Conservation (phyloP, 2,329 filamentous ascomycete species). For the Fusarium lateritium region DNA sequence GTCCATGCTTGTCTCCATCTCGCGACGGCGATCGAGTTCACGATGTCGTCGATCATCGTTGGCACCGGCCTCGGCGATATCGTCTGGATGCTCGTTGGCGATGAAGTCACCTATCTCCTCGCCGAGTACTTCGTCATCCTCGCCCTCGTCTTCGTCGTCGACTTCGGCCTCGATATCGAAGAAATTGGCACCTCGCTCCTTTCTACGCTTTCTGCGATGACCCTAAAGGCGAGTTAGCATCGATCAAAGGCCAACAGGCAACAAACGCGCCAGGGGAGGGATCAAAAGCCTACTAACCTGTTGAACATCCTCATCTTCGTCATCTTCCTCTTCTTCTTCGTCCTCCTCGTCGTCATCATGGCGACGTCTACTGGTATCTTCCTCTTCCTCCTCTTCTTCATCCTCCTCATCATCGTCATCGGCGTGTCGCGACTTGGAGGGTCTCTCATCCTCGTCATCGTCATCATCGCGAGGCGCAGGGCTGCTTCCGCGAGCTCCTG, state of each 20-base stretch:
- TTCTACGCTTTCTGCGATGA: constrained; percentile 85
- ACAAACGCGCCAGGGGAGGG: constrained; percentile 14
- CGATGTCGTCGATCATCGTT: constrained; percentile 93
- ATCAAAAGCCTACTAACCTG: constrained; percentile 60
- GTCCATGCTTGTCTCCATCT: constrained; percentile 89
- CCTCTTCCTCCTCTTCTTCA: constrained; percentile 53
- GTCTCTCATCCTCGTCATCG: constrained; percentile 57
- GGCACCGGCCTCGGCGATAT: constrained; percentile 84
- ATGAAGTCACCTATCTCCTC: constrained; percentile 88
- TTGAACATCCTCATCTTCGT: constrained; percentile 78
- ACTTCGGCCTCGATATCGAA: constrained; percentile 99
- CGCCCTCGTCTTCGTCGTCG: constrained; percentile 91
- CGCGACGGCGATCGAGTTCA: constrained; percentile 92
- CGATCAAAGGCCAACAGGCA: neutral
- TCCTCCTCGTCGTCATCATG: constrained; percentile 65
- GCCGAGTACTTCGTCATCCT: constrained; percentile 91
- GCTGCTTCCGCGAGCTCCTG: constrained; percentile 58
- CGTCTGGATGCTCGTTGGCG: constrained; percentile 91
- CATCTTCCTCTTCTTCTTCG: constrained; percentile 73
- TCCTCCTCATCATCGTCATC: constrained; percentile 62
- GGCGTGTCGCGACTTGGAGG: constrained; percentile 50
- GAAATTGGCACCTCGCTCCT: constrained; percentile 85
- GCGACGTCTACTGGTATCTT: constrained; percentile 54
- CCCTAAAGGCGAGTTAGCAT: constrained; percentile 57
- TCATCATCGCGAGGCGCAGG: constrained; percentile 53